phyloP scores from a whole-genome alignment of 2,329 filamentous ascomycete genomes.

The Zelopaecilomyces penicillatus region DNA sequence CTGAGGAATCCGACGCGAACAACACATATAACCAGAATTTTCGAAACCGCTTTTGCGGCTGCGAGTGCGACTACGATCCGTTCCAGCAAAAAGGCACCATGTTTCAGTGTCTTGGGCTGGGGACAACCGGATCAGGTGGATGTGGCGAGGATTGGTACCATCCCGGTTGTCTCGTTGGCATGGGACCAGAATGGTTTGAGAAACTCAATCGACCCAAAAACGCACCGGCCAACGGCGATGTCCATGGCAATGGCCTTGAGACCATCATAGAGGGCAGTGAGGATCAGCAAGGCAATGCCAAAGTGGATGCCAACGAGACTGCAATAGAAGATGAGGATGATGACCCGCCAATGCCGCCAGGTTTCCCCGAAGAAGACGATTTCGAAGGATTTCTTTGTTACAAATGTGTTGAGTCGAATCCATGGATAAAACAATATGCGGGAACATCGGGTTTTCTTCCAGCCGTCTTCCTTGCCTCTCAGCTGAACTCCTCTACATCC shows the following conservation, averaged over 20 bases:
- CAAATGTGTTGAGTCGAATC: conserved; percentile 79
- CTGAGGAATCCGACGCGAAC: conserved; percentile 59
- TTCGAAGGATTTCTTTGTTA: conserved; percentile 92
- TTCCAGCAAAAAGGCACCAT: conserved; percentile 90
- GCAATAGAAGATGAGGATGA: conserved; percentile 42
- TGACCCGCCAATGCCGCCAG: conserved; percentile 64
- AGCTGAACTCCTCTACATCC: neutral
- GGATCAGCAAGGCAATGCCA: conserved; percentile 14
- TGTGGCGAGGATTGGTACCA: conserved; percentile 99
- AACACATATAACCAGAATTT: conserved; percentile 98
- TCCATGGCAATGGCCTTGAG: conserved; percentile 25
- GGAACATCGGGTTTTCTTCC: conserved; percentile 70
- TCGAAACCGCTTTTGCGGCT: conserved; percentile 84
- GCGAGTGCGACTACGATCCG: conserved; percentile 78
- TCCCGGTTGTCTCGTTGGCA: conserved; percentile 79
- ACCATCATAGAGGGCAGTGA: conserved; percentile 45
- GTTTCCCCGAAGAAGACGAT: conserved; percentile 80
- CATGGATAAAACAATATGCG: conserved; percentile 88
- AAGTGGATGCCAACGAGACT: conserved; percentile 13
- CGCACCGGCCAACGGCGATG: conserved; percentile 3
- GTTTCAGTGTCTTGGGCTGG: conserved; percentile 91
- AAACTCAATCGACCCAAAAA: conserved; percentile 32
- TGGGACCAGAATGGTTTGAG: conserved; percentile 66
- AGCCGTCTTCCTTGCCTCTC: conserved; percentile 49
- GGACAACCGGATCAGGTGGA: conserved; percentile 69